A percentile compares a stretch with the other conserved stretches of the same genome.
Conservation (phyloP, 2,329 filamentous ascomycete species). For the Xylaria sp. region DNA sequence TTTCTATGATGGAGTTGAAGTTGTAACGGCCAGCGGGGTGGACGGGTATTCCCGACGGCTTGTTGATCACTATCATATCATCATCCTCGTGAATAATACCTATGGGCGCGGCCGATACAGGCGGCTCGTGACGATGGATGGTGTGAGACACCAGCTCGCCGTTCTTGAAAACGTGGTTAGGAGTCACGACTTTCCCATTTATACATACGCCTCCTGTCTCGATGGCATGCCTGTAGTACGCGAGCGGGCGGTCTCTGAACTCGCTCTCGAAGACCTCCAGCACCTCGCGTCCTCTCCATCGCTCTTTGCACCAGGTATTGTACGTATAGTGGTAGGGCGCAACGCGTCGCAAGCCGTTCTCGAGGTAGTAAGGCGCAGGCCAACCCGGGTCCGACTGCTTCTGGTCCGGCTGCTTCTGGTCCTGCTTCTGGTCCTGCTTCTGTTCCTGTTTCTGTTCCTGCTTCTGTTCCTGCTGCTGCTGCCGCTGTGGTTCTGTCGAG, state of each 20-base stretch:
- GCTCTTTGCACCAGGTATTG: conserved; percentile 92
- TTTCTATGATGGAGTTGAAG: conserved; percentile 94
- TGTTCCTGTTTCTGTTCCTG: too few species aligned
- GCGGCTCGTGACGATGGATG: conserved; percentile 93
- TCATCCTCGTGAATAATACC: conserved; percentile 90
- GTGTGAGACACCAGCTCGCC: conserved; percentile 94
- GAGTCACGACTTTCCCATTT: conserved; percentile 77
- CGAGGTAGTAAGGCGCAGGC: conserved; percentile 81
- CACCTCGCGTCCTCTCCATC: conserved; percentile 85
- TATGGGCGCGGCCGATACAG: conserved; percentile 83
- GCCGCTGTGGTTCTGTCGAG: background rate
- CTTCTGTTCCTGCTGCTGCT: background rate
- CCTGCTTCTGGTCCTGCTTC: too few species aligned
- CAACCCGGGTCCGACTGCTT: conserved; percentile 53
- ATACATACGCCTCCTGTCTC: conserved; percentile 80
- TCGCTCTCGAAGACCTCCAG: conserved; percentile 91
- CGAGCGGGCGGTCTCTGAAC: conserved; percentile 85
- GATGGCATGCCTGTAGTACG: conserved; percentile 91
- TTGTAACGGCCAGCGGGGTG: conserved; percentile 96
- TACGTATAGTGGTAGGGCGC: conserved; percentile 92
- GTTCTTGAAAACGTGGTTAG: conserved; percentile 81
- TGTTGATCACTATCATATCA: conserved; percentile 95
- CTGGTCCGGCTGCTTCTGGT: background rate
- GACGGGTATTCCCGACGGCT: conserved; percentile 93
- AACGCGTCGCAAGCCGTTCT: conserved; percentile 84